phyloP scores from a whole-genome alignment of 2,329 filamentous ascomycete species.

The Calonectria pauciramosa region DNA sequence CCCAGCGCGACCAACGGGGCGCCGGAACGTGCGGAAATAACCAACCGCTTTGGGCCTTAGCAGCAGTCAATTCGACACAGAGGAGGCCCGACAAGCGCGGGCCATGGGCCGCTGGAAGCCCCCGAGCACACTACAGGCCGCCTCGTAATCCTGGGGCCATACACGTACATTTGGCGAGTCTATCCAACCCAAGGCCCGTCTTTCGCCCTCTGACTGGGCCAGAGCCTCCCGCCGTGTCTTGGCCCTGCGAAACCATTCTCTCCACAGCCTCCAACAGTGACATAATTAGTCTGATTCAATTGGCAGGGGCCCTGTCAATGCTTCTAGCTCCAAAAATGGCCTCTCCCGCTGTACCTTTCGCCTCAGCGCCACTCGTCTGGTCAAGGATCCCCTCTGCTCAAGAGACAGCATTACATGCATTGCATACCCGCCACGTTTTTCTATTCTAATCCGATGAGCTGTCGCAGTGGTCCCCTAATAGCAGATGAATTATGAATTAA shows the following conservation, averaged over 20 bases:
- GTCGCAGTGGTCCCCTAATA: background rate
- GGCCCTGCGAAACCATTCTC: background rate
- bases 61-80: conserved; percentile 1
- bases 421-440: conserved; percentile 1
- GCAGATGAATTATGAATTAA: background rate
- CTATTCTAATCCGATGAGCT: background rate
- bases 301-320: conserved; percentile 14
- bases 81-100: background rate
- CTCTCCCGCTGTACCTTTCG: background rate
- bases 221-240: background rate
- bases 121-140: background rate
- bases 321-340: background rate
- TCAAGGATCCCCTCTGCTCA: background rate
- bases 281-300: conserved; percentile 6
- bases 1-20: background rate
- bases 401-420: background rate
- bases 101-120: background rate
- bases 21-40: conserved; percentile 30
- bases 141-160: conserved; percentile 12
- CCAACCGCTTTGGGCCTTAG: conserved; percentile 8
- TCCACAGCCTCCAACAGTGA: background rate
- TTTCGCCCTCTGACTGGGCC: background rate
- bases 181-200: background rate
- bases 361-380: background rate
- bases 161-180: conserved; percentile 1